Percentiles rank a stretch among this genome's conserved stretches.
These are phyloP conservation scores for Solanum arcanum DNA, from an alignment of 257 asterid genomes.

Conservation along the genomic window DNA sequence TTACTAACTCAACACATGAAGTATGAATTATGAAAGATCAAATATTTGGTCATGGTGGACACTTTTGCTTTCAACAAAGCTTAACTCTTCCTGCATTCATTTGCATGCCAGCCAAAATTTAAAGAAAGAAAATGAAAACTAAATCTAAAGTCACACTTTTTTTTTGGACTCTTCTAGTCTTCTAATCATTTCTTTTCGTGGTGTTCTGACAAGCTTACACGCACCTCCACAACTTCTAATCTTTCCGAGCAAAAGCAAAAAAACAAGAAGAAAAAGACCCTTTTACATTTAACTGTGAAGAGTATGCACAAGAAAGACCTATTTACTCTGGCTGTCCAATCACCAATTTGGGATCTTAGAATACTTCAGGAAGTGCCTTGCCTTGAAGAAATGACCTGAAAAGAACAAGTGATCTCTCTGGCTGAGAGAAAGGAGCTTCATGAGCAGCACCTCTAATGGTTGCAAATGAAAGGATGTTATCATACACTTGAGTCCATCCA, in stretches of 20 bases:
- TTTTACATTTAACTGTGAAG: not conserved
- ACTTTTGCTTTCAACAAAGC: not conserved
- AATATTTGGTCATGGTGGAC: not conserved
- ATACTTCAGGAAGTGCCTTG: constrained; percentile 40
- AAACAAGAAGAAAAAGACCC: not conserved
- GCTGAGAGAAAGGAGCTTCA: constrained; percentile 75
- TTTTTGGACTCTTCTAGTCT: not conserved
- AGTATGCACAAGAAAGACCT: not conserved
- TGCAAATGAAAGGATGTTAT: constrained; percentile 49
- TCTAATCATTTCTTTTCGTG: not conserved
- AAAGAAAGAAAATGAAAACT: not conserved
- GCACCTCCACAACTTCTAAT: not conserved
- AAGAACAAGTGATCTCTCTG: constrained; percentile 55
- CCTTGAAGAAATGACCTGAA: constrained; percentile 53
- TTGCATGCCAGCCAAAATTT: not conserved
- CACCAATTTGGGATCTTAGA: not conserved
- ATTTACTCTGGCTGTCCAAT: not conserved
- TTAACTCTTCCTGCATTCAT: not conserved
- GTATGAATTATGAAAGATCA: not conserved
- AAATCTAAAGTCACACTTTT: not conserved
- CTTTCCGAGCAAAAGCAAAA: not conserved
- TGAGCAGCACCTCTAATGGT: constrained; percentile 69
- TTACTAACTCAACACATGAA: not conserved
- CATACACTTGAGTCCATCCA: constrained; percentile 67
- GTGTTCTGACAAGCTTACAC: not conserved